phyloP scores from a whole-genome alignment of 2,329 filamentous ascomycete genomes.

The Penicillium sp. region DNA sequence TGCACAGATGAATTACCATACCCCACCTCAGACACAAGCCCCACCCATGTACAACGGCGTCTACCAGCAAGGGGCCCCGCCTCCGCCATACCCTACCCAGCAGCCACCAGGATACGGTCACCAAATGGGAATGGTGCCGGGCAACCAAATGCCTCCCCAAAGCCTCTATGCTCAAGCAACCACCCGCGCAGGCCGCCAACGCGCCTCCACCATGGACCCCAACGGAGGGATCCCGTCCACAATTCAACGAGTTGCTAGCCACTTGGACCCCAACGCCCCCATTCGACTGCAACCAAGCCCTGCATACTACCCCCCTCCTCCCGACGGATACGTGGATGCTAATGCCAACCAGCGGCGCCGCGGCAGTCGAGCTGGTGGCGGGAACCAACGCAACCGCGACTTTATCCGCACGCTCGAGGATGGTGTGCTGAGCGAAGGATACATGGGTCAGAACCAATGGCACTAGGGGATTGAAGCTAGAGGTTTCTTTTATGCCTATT shows the following conservation, averaged over 20 bases:
- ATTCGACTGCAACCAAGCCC: slow-evolving; percentile 94
- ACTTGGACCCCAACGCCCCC: slow-evolving; percentile 90
- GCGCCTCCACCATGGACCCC: slow-evolving; percentile 95
- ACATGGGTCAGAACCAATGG: slow-evolving; percentile 77
- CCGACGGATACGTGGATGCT: slow-evolving; percentile 74
- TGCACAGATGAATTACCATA: slow-evolving; percentile 60
- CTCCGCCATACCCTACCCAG: slow-evolving; percentile 79
- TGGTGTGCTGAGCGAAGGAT: slow-evolving; percentile 89
- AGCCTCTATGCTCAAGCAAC: slow-evolving; percentile 73
- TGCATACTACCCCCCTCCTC: slow-evolving; percentile 92
- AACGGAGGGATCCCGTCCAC: slow-evolving; percentile 88
- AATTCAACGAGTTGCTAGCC: slow-evolving; percentile 91
- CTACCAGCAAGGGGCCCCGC: slow-evolving; percentile 72
- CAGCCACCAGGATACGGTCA: slow-evolving; percentile 70
- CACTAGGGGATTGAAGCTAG: slow-evolving; percentile 43
- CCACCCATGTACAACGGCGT: slow-evolving; percentile 78
- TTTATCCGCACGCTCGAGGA: slow-evolving; percentile 96
- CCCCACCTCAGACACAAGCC: slow-evolving; percentile 44
- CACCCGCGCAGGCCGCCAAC: slow-evolving; percentile 76
- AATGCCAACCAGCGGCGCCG: slow-evolving; percentile 69
- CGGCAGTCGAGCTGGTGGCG: slow-evolving; percentile 66
- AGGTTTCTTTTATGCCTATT: neutral
- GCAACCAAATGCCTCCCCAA: slow-evolving; percentile 71
- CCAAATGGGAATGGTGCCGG: slow-evolving; percentile 69
- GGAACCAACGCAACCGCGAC: slow-evolving; percentile 65